Conservation (phyloP, 768 basidiomycete species). For the Mycena vitilis region DNA sequence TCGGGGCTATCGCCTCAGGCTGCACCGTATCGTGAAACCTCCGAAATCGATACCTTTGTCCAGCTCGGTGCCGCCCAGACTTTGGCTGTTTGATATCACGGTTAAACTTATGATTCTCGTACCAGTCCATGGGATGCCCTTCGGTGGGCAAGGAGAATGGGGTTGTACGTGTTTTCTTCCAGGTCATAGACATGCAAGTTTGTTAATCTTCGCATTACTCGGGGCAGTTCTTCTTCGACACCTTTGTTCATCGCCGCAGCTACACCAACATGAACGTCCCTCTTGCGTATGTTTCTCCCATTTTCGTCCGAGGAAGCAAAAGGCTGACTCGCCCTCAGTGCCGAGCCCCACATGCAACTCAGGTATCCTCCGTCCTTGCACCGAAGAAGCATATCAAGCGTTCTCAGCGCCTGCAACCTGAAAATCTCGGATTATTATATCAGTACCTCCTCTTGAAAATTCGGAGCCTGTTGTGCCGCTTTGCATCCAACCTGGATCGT, state of each 20-base stretch:
- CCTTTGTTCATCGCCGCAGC: slow-evolving; percentile 20
- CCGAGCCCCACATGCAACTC: slow-evolving; percentile 3
- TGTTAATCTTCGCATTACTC: not conserved
- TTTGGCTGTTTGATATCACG: not conserved
- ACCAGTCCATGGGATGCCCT: slow-evolving; percentile 11
- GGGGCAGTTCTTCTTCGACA: slow-evolving; percentile 14
- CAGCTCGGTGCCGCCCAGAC: slow-evolving; percentile 9
- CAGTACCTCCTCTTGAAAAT: too few species aligned
- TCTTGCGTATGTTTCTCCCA: not conserved
- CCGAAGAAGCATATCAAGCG: slow-evolving; percentile 4
- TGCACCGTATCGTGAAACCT: slow-evolving; percentile 62
- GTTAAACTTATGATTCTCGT: not conserved
- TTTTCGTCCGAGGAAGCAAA: not conserved
- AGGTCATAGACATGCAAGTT: not conserved
- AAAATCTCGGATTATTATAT: not conserved
- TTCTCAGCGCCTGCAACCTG: not conserved
- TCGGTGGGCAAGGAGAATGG: slow-evolving; percentile 15
- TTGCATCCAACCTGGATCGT: too few species aligned
- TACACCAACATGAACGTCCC: slow-evolving; percentile 14
- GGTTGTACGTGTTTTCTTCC: not conserved
- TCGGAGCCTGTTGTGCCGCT: too few species aligned
- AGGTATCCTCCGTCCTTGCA: slow-evolving; percentile 19
- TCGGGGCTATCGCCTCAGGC: slow-evolving; percentile 53
- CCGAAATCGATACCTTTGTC: slow-evolving; percentile 48
- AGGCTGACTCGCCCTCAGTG: not conserved